phyloP scores from a whole-genome alignment of 148 eudicot genomes.

The Camellia granthamiana region DNA sequence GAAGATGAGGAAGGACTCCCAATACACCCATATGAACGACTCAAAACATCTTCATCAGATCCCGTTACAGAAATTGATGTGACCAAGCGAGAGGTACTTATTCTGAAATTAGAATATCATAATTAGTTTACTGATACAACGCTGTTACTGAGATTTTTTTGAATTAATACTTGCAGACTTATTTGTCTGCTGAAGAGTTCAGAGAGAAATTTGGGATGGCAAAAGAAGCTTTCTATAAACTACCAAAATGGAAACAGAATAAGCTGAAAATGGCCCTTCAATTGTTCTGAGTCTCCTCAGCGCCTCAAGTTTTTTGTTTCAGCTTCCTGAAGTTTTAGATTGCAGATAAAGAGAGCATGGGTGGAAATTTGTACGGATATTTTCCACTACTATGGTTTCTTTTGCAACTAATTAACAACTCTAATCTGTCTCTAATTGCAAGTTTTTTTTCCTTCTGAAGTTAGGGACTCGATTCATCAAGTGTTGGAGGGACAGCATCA shows the following conservation, averaged over 20 bases:
- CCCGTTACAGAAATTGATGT: conserved; percentile 78
- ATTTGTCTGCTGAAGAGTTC: conserved; percentile 80
- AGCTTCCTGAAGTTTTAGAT: conserved; percentile 24
- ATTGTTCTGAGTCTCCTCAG: conserved; percentile 51
- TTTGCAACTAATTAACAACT: not conserved
- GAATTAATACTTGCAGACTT: conserved; percentile 54
- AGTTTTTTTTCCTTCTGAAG: conserved; percentile 32
- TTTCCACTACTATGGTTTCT: not conserved
- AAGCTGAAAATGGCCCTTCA: conserved; percentile 84
- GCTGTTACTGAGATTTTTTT: conserved; percentile 9
- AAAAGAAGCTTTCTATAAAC: conserved; percentile 74
- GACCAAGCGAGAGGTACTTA: conserved; percentile 85
- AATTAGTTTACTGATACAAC: not conserved
- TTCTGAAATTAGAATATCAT: conserved; percentile 2
- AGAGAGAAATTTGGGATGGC: conserved; percentile 82
- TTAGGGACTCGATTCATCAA: conserved; percentile 16
- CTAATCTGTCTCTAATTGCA: not conserved
- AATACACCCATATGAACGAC: conserved; percentile 78
- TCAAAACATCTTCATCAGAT: conserved; percentile 58
- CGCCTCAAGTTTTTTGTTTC: conserved; percentile 16
- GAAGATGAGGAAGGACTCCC: conserved; percentile 89
- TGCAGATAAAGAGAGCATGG: conserved; percentile 23
- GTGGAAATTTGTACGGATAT: conserved; percentile 19
- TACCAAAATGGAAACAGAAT: conserved; percentile 97
- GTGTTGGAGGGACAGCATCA: conserved; percentile 52